Evolutionary conservation across 768 basidiomycete genomes (phyloP).

Genomic region (Termitomyces sp.): DNA sequence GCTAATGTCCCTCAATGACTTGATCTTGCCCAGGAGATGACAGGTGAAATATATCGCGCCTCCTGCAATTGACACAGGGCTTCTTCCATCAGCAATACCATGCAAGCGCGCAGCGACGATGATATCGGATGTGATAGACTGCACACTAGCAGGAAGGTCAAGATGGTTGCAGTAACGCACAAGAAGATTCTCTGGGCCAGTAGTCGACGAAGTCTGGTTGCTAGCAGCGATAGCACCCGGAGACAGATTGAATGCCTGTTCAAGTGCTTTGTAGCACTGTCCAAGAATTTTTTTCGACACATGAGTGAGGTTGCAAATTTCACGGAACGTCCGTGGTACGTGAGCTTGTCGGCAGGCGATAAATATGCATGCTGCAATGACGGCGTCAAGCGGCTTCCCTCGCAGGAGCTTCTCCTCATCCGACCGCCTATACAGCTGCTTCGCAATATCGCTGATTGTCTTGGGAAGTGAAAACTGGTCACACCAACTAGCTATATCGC

Average conservation of each 20-base stretch:
- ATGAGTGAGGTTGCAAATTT: slow-evolving; percentile 90
- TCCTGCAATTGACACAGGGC: slow-evolving; percentile 97
- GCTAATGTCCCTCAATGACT: slow-evolving; percentile 83
- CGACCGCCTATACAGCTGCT: slow-evolving; percentile 95
- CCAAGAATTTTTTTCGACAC: slow-evolving; percentile 94
- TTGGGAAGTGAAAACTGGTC: slow-evolving; percentile 94
- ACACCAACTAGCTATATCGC: slow-evolving; percentile 91
- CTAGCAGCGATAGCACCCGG: slow-evolving; percentile 66
- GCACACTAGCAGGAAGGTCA: slow-evolving; percentile 77
- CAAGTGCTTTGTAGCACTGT: slow-evolving; percentile 89
- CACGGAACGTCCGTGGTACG: slow-evolving; percentile 94
- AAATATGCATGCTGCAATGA: slow-evolving; percentile 97
- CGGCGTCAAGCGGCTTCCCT: slow-evolving; percentile 88
- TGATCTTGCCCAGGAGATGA: slow-evolving; percentile 69
- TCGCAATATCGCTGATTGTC: slow-evolving; percentile 92
- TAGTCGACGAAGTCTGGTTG: slow-evolving; percentile 43
- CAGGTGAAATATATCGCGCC: slow-evolving; percentile 95
- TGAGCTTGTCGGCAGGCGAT: slow-evolving; percentile 95
- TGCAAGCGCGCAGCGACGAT: slow-evolving; percentile 76
- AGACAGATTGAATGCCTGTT: slow-evolving; percentile 83
- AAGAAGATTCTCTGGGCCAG: slow-evolving; percentile 82
- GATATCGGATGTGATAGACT: slow-evolving; percentile 80
- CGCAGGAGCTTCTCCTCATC: slow-evolving; percentile 93
- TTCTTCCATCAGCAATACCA: slow-evolving; percentile 90
- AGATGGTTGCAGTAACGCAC: slow-evolving; percentile 95